phyloP scores from a whole-genome alignment of 1,284 basidiomycete species.

The Polyporus tsugae region DNA sequence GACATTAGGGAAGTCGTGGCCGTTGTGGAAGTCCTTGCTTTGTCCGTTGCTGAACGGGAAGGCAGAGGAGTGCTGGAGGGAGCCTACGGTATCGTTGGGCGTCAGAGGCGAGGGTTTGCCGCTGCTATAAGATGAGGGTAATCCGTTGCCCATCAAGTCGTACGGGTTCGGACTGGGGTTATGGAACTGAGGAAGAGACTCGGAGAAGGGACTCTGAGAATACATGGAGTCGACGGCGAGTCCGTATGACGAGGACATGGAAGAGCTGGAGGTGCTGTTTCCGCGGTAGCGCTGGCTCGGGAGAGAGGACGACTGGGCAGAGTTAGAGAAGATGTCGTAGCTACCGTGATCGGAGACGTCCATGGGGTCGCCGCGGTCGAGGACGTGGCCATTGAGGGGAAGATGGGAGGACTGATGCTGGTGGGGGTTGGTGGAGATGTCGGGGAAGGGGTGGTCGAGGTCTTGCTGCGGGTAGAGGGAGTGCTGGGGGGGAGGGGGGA shows the following conservation, averaged over 20 bases:
- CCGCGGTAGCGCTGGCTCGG: slow-evolving; percentile 63
- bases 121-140: slow-evolving; percentile 69
- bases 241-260: slow-evolving; percentile 59
- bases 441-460: slow-evolving; percentile 44
- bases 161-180: slow-evolving; percentile 60
- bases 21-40: slow-evolving; percentile 62
- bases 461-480: slow-evolving; percentile 57
- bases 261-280: slow-evolving; percentile 73
- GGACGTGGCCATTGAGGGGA: slow-evolving; percentile 39
- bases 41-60: slow-evolving; percentile 55
- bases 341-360: slow-evolving; percentile 47
- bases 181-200: slow-evolving; percentile 64
- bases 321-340: slow-evolving; percentile 69
- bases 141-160: slow-evolving; percentile 63
- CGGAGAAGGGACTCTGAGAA: slow-evolving; percentile 62
- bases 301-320: slow-evolving; percentile 36
- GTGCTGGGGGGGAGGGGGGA: slow-evolving; percentile 52
- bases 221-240: slow-evolving; percentile 66
- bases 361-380: slow-evolving; percentile 42
- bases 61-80: slow-evolving; percentile 60
- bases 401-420: slow-evolving; percentile 38
- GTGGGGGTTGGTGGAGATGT: slow-evolving; percentile 34
- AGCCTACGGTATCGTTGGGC: slow-evolving; percentile 66
- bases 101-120: slow-evolving; percentile 80
- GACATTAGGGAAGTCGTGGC: slow-evolving; percentile 55